These are phyloP conservation scores for Selenicereus undatus DNA, from an alignment of 148 eudicot genomes.

Conservation along the genomic window DNA sequence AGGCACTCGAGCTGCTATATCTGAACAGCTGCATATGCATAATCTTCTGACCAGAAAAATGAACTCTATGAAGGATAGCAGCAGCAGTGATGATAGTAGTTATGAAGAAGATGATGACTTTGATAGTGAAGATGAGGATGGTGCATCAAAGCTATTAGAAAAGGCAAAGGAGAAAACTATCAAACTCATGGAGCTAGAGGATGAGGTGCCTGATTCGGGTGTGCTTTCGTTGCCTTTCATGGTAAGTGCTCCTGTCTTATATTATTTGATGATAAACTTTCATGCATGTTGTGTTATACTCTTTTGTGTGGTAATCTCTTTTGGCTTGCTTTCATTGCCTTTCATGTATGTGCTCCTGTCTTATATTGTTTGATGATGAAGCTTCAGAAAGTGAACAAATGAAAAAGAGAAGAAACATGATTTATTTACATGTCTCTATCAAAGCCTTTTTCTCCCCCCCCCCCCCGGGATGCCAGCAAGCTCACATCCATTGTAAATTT, in stretches of 20 bases:
- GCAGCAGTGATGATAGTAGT: conserved; percentile 55
- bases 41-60: conserved; percentile 81
- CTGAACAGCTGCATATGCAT: conserved; percentile 74
- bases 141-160: conserved; percentile 46
- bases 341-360: conserved; percentile 44
- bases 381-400: background rate
- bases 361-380: background rate
- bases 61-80: conserved; percentile 67
- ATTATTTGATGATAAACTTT: background rate
- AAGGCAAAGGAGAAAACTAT: conserved; percentile 80
- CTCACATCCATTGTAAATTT: background rate
- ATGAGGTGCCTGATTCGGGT: conserved; percentile 75
- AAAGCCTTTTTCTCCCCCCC: too few relatives aligned
- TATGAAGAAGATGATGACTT: conserved; percentile 59
- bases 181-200: conserved; percentile 56
- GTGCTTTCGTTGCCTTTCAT: conserved; percentile 87
- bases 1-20: conserved; percentile 81
- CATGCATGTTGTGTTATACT: background rate
- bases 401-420: background rate
- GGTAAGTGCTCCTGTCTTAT: conserved; percentile 40
- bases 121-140: conserved; percentile 54
- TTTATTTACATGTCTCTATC: too few relatives aligned
- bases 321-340: conserved; percentile 65
- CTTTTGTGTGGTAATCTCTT: background rate
- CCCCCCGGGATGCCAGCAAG: background rate